Conservation (phyloP, 768 basidiomycete genomes). For the Mycena vitilis region DNA sequence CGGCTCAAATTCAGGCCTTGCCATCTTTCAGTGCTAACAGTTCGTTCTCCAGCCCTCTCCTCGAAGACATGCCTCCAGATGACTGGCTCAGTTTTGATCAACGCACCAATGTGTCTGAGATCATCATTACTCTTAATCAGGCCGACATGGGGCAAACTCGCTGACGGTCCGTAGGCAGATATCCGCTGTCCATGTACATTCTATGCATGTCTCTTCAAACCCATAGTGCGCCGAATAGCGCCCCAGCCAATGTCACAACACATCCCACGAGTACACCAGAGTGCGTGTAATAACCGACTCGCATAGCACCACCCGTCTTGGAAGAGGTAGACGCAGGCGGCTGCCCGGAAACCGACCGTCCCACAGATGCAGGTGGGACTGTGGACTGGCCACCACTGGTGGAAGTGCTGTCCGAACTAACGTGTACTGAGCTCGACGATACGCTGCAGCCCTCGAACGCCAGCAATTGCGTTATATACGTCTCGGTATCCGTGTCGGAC, state of each 20-base stretch:
- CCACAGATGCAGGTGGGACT: background rate
- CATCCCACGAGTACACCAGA: too few relatives aligned
- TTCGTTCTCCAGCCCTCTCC: background rate
- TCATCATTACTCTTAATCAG: background rate
- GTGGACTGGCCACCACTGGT: background rate
- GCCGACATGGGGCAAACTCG: background rate
- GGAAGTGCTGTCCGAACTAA: background rate
- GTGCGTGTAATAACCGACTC: background rate
- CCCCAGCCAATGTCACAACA: background rate
- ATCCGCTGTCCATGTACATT: background rate
- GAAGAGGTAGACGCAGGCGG: background rate
- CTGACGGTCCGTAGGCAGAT: too few relatives aligned
- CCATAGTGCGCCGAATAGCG: background rate
- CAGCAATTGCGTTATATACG: background rate
- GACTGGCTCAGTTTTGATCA: background rate
- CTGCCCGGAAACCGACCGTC: background rate
- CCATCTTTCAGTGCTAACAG: too few relatives aligned
- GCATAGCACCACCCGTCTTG: background rate
- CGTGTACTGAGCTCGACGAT: background rate
- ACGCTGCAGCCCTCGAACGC: conserved; percentile 17
- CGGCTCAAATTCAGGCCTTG: background rate
- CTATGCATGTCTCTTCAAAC: background rate
- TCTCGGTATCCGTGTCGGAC: conserved; percentile 11
- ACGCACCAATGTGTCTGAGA: background rate
- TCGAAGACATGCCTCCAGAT: background rate